Conservation (phyloP, 345 rosid species). For the thale cress (Arabidopsis thaliana) region TAIR10.1 NC_003074.8:21497501-21498000, state of each 20-base stretch:
- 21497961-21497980: neutral
- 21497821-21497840: conserved; percentile 90
- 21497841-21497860: conserved; percentile 91
- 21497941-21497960: conserved; percentile 84
- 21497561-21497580: too few relatives aligned
- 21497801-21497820: conserved; percentile 82
- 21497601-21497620: neutral
- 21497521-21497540: neutral
- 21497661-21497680: conserved; percentile 5
- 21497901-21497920: conserved; percentile 81
- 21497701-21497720: conserved; percentile 8
- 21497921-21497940: conserved; percentile 77
- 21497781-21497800: conserved; percentile 60
- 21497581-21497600: too few relatives aligned
- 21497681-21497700: conserved; percentile 13
- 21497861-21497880: conserved; percentile 84
- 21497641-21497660: neutral
- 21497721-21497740: neutral
- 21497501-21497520: neutral
- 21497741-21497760: neutral
- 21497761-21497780: conserved; percentile 22
- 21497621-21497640: neutral
- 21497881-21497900: conserved; percentile 81
- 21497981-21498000: neutral
- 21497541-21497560: too few relatives aligned